phyloP scores from a whole-genome alignment of 164 flowering plant species.

The Umbellularia californica region DNA sequence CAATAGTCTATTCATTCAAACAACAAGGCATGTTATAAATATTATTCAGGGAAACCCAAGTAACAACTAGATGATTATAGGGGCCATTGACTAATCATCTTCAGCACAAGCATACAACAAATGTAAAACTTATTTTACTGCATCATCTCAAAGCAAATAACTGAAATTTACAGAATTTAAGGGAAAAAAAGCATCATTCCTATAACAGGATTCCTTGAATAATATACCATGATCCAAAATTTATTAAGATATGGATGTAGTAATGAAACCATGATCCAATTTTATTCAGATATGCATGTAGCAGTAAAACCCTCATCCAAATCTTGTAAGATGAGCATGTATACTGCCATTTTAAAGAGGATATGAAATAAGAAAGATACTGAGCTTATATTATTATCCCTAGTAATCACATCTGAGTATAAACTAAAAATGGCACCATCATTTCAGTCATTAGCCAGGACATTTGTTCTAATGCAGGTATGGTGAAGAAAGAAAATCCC shows the following conservation, averaged over 20 bases:
- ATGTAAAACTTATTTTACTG: background rate
- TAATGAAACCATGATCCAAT: background rate
- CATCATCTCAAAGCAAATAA: background rate
- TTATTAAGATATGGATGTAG: background rate
- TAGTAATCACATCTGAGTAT: no score
- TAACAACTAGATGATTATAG: background rate
- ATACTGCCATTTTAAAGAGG: background rate
- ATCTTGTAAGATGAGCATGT: background rate
- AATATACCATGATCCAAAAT: background rate
- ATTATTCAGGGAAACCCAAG: background rate
- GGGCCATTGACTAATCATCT: background rate
- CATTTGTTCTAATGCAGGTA: no score
- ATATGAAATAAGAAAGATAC: no score
- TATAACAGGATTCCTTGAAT: background rate
- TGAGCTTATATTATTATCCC: no score
- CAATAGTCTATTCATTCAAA: slow-evolving; percentile 51
- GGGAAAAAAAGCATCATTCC: background rate
- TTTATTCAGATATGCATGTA: background rate
- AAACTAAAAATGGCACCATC: no score
- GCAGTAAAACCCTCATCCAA: no score
- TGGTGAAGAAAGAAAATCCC: no score
- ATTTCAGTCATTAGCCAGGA: no score
- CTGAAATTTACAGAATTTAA: background rate
- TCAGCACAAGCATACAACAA: background rate
- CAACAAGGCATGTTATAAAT: background rate